A percentile compares a stretch with the other conserved stretches of the same genome.
These are phyloP conservation scores for Pseudogymnoascus sp. DNA, from an alignment of 2,329 filamentous ascomycete species.

Conservation along the genomic window DNA sequence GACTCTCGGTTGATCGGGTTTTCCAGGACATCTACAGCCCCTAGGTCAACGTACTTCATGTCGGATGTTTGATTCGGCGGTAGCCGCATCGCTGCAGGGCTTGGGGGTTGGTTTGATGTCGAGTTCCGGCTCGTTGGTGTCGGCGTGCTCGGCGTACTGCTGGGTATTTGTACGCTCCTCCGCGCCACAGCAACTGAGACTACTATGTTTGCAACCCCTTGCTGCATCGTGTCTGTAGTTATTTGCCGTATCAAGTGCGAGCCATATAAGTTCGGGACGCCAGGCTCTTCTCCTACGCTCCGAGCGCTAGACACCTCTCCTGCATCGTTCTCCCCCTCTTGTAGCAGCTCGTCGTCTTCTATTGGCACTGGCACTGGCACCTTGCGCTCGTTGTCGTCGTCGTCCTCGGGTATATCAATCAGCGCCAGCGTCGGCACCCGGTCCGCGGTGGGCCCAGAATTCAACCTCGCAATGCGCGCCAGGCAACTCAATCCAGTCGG, in stretches of 20 bases:
- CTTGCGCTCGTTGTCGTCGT: slow-evolving; percentile 19
- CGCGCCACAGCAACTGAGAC: slow-evolving; percentile 13
- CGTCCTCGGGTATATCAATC: slow-evolving; percentile 41
- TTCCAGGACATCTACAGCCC: slow-evolving; percentile 76
- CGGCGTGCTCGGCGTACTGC: not conserved
- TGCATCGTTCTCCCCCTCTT: not conserved
- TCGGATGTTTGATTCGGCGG: slow-evolving; percentile 43
- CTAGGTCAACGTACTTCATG: slow-evolving; percentile 71
- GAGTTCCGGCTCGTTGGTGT: not conserved
- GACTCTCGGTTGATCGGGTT: slow-evolving; percentile 69
- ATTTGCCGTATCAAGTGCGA: not conserved
- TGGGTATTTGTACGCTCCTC: not conserved
- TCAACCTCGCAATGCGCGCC: slow-evolving; percentile 42
- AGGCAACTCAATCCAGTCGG: slow-evolving; percentile 43
- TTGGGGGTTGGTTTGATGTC: not conserved
- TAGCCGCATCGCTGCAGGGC: slow-evolving; percentile 29
- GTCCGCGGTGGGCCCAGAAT: slow-evolving; percentile 35
- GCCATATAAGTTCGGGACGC: not conserved
- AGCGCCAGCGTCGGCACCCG: slow-evolving; percentile 47
- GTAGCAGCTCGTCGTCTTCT: not conserved
- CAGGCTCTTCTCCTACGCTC: not conserved
- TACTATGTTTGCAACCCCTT: slow-evolving; percentile 16
- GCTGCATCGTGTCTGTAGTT: slow-evolving; percentile 12
- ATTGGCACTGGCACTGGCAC: too few species aligned
- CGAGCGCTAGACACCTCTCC: too few species aligned